Evolutionary conservation across 2,329 filamentous ascomycete species (phyloP), one percentile per base, ranked within the genome.

Genomic region (Fusarium temperatum): DNA sequence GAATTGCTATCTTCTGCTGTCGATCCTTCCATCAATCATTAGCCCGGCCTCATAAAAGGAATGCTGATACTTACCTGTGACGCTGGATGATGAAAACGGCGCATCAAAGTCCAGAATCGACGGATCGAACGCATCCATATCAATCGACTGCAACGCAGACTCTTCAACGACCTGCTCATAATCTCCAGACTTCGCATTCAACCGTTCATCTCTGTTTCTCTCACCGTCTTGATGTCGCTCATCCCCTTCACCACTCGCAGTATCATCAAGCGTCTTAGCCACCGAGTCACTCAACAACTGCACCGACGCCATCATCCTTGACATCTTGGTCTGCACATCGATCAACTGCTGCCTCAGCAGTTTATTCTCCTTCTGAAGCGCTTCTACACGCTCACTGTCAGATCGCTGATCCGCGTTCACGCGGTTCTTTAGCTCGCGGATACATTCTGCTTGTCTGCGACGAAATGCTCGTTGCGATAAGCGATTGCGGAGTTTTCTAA

Each of bases 401-500:
- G 79, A 69, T 28, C 68, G 68, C 30, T 80, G 70, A 3, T 72
- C 71, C 1, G 68, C 63, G 24, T 79, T 78, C 6, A 76, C 72
- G 3, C 73, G 72, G 8, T 57, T 79, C 5, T 72, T 73, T 0
- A 81, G 64, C 41, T 81, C 78, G 13, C 79, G 62, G 5, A 81
- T 70, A 17, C 75, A 75, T 58, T 81, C 78, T 5, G 76, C 78
- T 41, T 79, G 78, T 24, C 80, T 67, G 2, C 80, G 79, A 3
- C 80, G 80, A 54, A 81, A 81, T 0, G 80, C 79, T n/a, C 77
- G 73, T 28, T 81, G 80, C 0, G 80, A 80, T 3, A 81, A 72
- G 18, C 80, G 79, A 48, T 81, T 81, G n/a, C 80, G 79, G 30
- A 80, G 68, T 60, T 79, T 80, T 61, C 79, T 81, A 20, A 35